Evolutionary conservation across 2,329 filamentous ascomycete species (phyloP).

Genomic region (Plenodomus lindquistii): DNA sequence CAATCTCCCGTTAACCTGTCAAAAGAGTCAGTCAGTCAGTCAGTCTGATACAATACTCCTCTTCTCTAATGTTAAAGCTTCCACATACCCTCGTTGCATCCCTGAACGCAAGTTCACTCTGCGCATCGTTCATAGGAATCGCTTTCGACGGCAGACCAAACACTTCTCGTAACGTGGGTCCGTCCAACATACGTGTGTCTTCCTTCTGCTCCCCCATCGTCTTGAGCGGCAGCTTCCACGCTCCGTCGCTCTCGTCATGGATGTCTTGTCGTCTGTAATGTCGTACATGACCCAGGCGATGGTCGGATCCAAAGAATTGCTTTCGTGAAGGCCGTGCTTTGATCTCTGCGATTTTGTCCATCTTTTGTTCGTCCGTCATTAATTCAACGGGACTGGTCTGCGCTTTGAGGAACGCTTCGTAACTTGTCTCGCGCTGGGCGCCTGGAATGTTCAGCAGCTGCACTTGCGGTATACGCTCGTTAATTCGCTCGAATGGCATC

Average conservation of each 20-base stretch:
- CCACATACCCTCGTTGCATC: conserved; percentile 27
- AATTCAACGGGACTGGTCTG: conserved; percentile 10
- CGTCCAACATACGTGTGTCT: not conserved
- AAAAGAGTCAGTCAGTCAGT: conserved; percentile 3
- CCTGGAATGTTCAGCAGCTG: not conserved
- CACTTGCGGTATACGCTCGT: not conserved
- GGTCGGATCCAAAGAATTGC: conserved; percentile 20
- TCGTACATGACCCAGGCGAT: conserved; percentile 22
- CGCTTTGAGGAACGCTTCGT: conserved; percentile 8
- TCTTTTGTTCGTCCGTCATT: conserved; percentile 25
- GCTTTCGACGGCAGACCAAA: conserved; percentile 27
- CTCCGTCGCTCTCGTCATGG: conserved; percentile 22
- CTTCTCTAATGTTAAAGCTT: too few relatives aligned
- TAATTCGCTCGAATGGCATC: conserved; percentile 9
- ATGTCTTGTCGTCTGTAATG: conserved; percentile 12
- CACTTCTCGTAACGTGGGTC: conserved; percentile 14
- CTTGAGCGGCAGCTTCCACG: conserved; percentile 6
- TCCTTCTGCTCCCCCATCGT: not conserved
- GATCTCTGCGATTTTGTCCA: conserved; percentile 28
- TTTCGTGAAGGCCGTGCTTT: conserved; percentile 43
- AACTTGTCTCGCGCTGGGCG: conserved; percentile 5
- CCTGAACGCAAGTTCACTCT: conserved; percentile 30
- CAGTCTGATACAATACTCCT: too few relatives aligned
- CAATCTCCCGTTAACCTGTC: conserved; percentile 24
- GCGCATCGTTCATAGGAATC: conserved; percentile 31